A percentile compares a stretch with the other conserved stretches of the same genome.
phyloP scores from a whole-genome alignment of 2,329 filamentous ascomycete species.

The Curvularia hawaiiensis region DNA sequence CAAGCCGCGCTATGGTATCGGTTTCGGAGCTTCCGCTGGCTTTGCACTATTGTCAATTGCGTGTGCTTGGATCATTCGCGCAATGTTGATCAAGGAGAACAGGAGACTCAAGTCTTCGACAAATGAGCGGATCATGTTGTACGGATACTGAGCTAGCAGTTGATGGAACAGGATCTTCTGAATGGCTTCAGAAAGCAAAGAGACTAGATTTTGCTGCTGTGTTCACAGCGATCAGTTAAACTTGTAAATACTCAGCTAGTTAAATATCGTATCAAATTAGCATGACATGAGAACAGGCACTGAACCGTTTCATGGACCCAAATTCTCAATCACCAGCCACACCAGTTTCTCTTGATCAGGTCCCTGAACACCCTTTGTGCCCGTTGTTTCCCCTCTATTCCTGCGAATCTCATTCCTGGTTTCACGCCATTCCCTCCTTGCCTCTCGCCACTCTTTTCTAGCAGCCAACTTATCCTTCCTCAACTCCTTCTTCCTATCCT shows the following conservation, averaged over 20 bases:
- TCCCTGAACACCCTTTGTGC: not conserved
- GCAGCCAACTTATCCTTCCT: constrained; percentile 19
- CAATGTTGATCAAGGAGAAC: constrained; percentile 37
- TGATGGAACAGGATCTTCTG: not conserved
- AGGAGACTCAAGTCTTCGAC: constrained; percentile 29
- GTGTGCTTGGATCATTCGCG: constrained; percentile 36
- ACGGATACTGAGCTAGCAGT: constrained; percentile 28
- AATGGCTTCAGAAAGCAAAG: not conserved
- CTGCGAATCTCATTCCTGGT: not conserved
- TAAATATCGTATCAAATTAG: not conserved
- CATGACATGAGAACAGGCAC: not conserved
- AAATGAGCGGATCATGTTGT: constrained; percentile 34
- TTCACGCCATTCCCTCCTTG: constrained; percentile 12
- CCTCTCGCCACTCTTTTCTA: constrained; percentile 26
- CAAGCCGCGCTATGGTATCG: constrained; percentile 33
- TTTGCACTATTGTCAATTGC: constrained; percentile 37
- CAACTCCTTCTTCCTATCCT: constrained; percentile 27
- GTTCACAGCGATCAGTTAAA: not conserved
- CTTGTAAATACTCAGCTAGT: not conserved
- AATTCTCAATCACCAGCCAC: constrained; percentile 42
- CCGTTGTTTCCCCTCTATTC: not conserved
- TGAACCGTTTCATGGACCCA: constrained; percentile 11
- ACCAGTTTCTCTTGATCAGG: constrained; percentile 22
- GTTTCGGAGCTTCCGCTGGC: constrained; percentile 36
- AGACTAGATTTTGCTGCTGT: not conserved